A percentile compares a stretch with the other conserved stretches of the same genome.
These are phyloP conservation scores for Marasmius sp. DNA, from an alignment of 1,284 basidiomycete species.

Conservation along the genomic window DNA sequence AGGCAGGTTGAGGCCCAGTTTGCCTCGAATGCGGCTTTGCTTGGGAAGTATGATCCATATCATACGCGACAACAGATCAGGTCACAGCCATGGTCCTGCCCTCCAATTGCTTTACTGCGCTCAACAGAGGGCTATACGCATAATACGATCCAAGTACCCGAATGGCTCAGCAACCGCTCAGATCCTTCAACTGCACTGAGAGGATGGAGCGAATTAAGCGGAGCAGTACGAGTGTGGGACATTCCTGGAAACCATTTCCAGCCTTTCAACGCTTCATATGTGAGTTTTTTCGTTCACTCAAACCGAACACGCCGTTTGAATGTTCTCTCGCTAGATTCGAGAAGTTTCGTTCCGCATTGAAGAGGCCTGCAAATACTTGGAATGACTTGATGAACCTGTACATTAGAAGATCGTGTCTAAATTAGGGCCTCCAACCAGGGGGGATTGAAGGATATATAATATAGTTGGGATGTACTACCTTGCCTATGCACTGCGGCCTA, in stretches of 20 bases:
- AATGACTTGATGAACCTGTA: not conserved
- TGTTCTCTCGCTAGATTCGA: not conserved
- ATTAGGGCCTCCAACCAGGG: no score
- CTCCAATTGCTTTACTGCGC: not conserved
- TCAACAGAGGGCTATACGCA: not conserved
- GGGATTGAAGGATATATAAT: no score
- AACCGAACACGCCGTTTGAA: not conserved
- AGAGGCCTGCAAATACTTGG: not conserved
- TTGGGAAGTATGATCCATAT: not conserved
- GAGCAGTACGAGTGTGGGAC: not conserved
- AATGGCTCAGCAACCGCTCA: not conserved
- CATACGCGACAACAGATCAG: not conserved
- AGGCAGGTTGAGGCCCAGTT: not conserved
- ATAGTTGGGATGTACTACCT: no score
- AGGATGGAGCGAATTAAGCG: not conserved
- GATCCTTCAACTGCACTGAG: not conserved
- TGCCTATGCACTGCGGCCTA: no score
- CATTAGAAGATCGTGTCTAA: no score
- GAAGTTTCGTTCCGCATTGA: not conserved
- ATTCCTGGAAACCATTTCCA: constrained; percentile 1
- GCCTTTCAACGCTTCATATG: not conserved
- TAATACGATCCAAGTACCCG: not conserved
- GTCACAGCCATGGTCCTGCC: not conserved
- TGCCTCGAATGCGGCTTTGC: not conserved
- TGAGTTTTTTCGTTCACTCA: not conserved